These are phyloP conservation scores for Podaxis rugospora DNA, from an alignment of 768 basidiomycete genomes.

Conservation along the genomic window DNA sequence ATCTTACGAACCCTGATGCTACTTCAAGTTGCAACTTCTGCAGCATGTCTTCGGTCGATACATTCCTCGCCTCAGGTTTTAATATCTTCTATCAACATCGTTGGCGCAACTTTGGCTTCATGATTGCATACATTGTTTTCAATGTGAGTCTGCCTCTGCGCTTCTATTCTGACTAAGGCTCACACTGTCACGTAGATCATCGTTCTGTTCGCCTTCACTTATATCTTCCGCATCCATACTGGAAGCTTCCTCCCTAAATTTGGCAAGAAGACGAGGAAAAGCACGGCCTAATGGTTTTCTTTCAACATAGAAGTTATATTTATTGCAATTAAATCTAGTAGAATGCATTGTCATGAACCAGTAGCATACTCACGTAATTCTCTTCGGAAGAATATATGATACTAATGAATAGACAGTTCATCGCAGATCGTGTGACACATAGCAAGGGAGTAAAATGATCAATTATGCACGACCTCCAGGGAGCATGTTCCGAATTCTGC, in stretches of 20 bases:
- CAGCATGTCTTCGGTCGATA: conserved; percentile 50
- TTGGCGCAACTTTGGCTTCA: conserved; percentile 53
- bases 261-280: conserved; percentile 17
- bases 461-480: neutral
- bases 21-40: conserved; percentile 57
- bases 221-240: conserved; percentile 44
- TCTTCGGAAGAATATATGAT: no score
- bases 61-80: conserved; percentile 46
- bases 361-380: neutral
- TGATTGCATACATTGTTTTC: conserved; percentile 42
- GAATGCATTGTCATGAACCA: neutral
- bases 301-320: neutral
- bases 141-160: conserved; percentile 35
- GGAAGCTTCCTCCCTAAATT: conserved; percentile 26
- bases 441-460: neutral
- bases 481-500: neutral
- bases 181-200: conserved; percentile 25
- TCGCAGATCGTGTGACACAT: neutral
- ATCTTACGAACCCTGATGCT: conserved; percentile 51
- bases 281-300: conserved; percentile 5
- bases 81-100: conserved; percentile 52
- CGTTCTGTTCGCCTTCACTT: conserved; percentile 40
- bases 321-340: neutral
- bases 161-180: neutral
- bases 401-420: no score